Evolutionary conservation across 306 rosid species (phyloP).

Genomic region (Arachis stenosperma): DNA sequence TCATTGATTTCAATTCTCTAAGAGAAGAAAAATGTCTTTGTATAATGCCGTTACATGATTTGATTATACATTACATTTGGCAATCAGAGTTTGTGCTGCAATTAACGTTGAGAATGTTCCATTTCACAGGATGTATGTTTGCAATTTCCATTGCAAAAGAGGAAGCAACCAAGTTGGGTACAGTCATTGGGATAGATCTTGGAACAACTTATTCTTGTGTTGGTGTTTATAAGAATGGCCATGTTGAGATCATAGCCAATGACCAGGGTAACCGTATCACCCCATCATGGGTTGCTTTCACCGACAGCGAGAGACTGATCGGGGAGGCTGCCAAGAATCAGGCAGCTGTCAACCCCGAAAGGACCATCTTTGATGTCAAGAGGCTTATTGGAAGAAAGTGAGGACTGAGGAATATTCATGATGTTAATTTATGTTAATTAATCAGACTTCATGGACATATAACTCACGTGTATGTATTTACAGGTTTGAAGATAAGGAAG

Average conservation of each 20-base stretch:
- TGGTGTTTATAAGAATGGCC: background rate
- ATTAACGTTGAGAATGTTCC: constrained; percentile 34
- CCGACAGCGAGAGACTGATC: background rate
- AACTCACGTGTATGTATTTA: too few species aligned
- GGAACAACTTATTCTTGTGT: background rate
- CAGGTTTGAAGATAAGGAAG: background rate
- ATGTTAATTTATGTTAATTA: too few species aligned
- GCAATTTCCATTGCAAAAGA: constrained; percentile 87
- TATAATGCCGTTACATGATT: background rate
- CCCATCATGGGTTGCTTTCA: background rate
- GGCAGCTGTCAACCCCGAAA: background rate
- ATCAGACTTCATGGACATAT: too few species aligned
- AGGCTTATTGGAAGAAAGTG: background rate
- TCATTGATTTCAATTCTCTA: background rate
- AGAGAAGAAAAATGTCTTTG: background rate
- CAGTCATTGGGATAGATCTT: background rate
- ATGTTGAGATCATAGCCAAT: background rate
- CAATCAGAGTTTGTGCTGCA: constrained; percentile 3
- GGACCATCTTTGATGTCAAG: background rate
- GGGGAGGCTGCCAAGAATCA: background rate
- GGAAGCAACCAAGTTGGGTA: constrained; percentile 71
- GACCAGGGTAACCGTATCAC: background rate
- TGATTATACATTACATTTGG: background rate
- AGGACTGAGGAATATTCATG: too few species aligned
- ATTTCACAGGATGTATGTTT: constrained; percentile 64